Evolutionary conservation across 148 eudicot species (phyloP), one percentile per base, ranked within the genome.

Genomic region (Rhododendron mucronatum): DNA sequence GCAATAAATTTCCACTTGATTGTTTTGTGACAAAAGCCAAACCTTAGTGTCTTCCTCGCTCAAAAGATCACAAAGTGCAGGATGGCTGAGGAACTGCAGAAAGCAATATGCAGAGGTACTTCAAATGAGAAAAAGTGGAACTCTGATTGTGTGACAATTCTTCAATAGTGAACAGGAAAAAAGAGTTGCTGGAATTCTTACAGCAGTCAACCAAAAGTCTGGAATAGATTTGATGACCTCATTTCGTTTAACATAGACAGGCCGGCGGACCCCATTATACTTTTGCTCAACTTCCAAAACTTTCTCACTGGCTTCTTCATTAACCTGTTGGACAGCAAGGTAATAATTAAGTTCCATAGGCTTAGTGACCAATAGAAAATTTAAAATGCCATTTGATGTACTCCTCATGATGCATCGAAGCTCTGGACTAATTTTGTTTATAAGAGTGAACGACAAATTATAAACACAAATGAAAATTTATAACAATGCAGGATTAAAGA

Each of bases 181-280:
- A 10, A 35, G 71, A 71, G 45, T 26, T 1, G 39, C 26, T 18
- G 78, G 45, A 90, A 63, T 7, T 88, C 95, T 90, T 88, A 96
- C 99, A 79, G 97, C 98, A 77, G 98, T 95, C 86, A 91, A 84
- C 99, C 98, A 96, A 86, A 96, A 96, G 88, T 96, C 95, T 16
- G 97, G 97, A 90, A 96, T 96, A 84, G 92, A 85, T 87, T 90
- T 92, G 82, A 96, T 96, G 53, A 95, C 91, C 45, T 91, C 97
- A 84, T 89, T 89, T 77, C 99, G 87, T 85, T 91, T 96, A 33
- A 78, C 93, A 83, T 95, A 96, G 35, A 94, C 94, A 23, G 98
- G 99, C 85, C 87, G 91, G 75, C 97, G 92, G 83, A 92, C 85
- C 89, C 89, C 94, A 57, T 94, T 94, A 84, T 95, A 94, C 88